Evolutionary conservation across 371 early-diverging fungal species (phyloP), one percentile per base, ranked within the genome.

Genomic region (Mortierella sp.): DNA sequence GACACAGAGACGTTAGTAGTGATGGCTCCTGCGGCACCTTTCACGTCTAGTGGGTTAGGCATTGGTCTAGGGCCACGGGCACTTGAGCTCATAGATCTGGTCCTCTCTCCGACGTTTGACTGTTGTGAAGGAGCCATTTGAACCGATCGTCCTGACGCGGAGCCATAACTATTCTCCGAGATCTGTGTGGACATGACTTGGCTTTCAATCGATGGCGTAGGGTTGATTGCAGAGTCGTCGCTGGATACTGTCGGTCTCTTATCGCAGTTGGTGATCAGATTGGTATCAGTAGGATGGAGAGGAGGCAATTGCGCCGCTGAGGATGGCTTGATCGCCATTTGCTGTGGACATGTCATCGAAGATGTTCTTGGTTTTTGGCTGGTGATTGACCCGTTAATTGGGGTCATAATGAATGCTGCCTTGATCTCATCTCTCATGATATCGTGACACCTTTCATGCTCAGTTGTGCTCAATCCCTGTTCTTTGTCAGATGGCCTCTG

Each of bases 181-280:
- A 74, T 78, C 55, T 71, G 63, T 5, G 71, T 79, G 57, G 60
- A 70, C 52, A 65, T 51, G 53, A 83, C 67, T 27, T 63, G 71
- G n/a, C 51, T 51, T 55, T 70, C 62, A 19, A 71, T 79, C 2
- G 71, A 71, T 7, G 47, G 53, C 14, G 34, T 1, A 2, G 40
- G 21, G 1, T 28, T 3, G 29, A 8, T 29, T 3, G 8, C 34
- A 9, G 25, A 9, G 24, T 9, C 34, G 6, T 56, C 45, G 3
- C 22, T 6, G 16, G 37, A 29, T 14, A 45, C 9, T 28, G 29
- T 19, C 14, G 8, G 21, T 37, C 56, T 52, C 46, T 31, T 14
- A 16, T 4, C 40, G 53, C 1, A 19, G 25, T 19, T 54, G 39
- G 9, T 24, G 5, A 10, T n/a, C 28, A 7, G 48, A 49, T 9